Percentiles rank a stretch among this genome's conserved stretches.
Evolutionary conservation across 179 eudicot genomes (phyloP).

Genomic region (Sideroxylon spinosum): DNA sequence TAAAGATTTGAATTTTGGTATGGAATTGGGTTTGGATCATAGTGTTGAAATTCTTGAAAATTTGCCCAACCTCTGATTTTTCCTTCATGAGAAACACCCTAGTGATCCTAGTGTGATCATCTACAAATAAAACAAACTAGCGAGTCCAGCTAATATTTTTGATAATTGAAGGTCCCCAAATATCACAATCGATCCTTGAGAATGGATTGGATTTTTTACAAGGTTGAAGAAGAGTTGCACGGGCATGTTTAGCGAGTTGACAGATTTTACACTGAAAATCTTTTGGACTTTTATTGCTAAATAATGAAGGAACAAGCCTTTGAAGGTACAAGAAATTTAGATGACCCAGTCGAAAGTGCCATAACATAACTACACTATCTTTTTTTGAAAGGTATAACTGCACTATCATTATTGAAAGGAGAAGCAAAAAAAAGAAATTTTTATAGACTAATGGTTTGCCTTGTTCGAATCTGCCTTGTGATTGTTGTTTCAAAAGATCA

Average conservation of each 20-base stretch:
- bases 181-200: no score
- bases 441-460: neutral
- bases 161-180: no score
- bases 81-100: no score
- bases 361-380: neutral
- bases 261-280: neutral
- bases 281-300: neutral
- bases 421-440: neutral
- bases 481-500: neutral
- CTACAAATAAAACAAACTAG: no score
- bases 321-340: neutral
- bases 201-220: no score
- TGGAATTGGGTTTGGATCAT: no score
- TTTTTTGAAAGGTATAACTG: neutral
- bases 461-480: neutral
- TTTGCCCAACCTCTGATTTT: no score
- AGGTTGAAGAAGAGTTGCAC: no score
- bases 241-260: neutral
- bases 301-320: neutral
- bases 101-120: no score
- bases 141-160: no score
- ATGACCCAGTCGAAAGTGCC: neutral
- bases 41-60: no score
- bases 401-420: neutral
- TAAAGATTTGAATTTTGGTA: no score